A percentile compares a stretch with the other conserved stretches of the same genome.
Conservation (phyloP, 75 land plant species). For the Picea sitchensis region DNA sequence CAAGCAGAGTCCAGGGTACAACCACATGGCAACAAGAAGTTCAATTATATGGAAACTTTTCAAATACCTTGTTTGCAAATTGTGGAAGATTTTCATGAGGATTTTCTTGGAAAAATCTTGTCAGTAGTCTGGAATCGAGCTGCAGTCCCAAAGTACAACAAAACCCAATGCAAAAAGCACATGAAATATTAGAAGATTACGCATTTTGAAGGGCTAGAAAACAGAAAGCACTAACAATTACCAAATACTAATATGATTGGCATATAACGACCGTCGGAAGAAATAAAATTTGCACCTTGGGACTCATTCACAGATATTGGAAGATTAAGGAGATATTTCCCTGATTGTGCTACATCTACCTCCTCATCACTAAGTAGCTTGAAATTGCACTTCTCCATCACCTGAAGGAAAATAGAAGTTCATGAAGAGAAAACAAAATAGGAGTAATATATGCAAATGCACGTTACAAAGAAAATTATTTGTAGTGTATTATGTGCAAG, state of each 20-base stretch:
- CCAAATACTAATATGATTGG: background rate
- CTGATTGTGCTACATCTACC: constrained; percentile 72
- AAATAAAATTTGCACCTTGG: constrained; percentile 54
- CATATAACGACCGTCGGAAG: background rate
- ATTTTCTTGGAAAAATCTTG: constrained; percentile 61
- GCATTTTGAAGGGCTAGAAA: background rate
- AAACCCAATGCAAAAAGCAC: background rate
- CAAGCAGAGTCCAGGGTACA: background rate
- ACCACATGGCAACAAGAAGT: background rate
- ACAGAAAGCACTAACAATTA: background rate
- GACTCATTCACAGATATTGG: constrained; percentile 90
- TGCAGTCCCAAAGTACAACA: constrained; percentile 24
- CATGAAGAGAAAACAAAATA: background rate
- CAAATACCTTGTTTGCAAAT: constrained; percentile 78
- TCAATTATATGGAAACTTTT: background rate
- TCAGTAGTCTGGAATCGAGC: constrained; percentile 77
- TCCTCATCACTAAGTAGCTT: constrained; percentile 78
- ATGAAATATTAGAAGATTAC: background rate
- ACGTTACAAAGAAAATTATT: background rate
- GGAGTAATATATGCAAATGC: background rate
- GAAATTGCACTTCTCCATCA: constrained; percentile 96
- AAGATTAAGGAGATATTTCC: constrained; percentile 92
- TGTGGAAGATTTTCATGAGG: constrained; percentile 61
- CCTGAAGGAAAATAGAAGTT: constrained; percentile 36
- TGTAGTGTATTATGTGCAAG: too few species aligned